Evolutionary conservation across 2,329 filamentous ascomycete species (phyloP), one percentile per base, ranked within the genome.

Genomic region (Triangularia verruculosa): DNA sequence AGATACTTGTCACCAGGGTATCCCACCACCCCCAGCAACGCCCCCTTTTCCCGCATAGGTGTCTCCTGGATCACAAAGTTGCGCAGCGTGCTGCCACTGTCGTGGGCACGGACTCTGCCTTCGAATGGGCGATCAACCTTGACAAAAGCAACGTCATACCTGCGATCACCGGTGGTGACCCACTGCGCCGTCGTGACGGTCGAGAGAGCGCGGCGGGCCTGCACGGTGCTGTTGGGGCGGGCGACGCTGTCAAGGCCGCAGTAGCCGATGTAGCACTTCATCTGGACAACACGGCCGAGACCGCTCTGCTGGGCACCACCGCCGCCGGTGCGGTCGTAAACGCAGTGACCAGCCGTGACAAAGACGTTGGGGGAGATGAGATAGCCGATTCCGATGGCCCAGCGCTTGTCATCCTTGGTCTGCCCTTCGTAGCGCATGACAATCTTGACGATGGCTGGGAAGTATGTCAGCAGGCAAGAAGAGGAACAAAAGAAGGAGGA

Each of bases 231-330:
- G 24, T 55, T 55, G 24, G 52, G 52, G n/a, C 52, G 52, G 7
- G 20, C 30, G 61, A 58, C 61, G 6, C 66, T 68, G 7, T 61
- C 59, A 1, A 65, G 64, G 0, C 74, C 73, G 1, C 65, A 59
- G 59, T 76, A 75, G 15, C 74, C 74, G 9, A 76, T 73, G 51
- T 72, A 76, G 58, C 69, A 72, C 62, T 72, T 74, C 58, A 74
- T 69, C 1, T 57, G 15, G 3, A 32, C 57, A 22, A 62, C 24
- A n/a, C 53, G 60, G 1, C 60, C 60, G 11, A 62, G 13, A 1
- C 60, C 60, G 0, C 15, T n/a, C 15, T n/a, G 34, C 8, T 43
- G 34, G 7, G 34, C 34, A n/a, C 34, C 34, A 4, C 15, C 4
- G 3, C 60, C 39, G 2, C 13, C 54, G 20, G 30, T 27, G 0